A percentile compares a stretch with the other conserved stretches of the same genome.
These are phyloP conservation scores for Setomelanomma holmii DNA, from an alignment of 2,329 filamentous ascomycete genomes.

Conservation along the genomic window DNA sequence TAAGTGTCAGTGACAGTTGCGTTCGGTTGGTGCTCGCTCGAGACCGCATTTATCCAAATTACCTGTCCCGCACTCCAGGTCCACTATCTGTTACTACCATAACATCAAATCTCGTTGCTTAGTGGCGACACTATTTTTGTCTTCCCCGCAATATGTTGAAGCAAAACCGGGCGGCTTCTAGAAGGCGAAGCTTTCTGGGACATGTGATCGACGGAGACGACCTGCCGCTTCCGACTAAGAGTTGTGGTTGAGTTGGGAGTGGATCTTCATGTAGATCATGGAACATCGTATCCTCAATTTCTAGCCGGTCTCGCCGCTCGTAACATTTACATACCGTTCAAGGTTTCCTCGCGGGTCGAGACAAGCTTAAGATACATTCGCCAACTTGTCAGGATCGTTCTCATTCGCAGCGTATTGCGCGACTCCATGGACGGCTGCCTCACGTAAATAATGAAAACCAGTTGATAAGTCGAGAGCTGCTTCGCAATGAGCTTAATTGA, in stretches of 20 bases:
- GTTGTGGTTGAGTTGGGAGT: not conserved
- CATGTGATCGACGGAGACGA: slow-evolving; percentile 8
- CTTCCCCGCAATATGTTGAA: slow-evolving; percentile 18
- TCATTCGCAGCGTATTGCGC: too few relatives aligned
- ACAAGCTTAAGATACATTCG: not conserved
- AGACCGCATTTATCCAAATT: slow-evolving; percentile 28
- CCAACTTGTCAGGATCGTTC: not conserved
- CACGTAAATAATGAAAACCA: too few relatives aligned
- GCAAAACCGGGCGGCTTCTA: slow-evolving; percentile 10
- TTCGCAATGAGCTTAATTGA: not conserved
- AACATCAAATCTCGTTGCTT: slow-evolving; percentile 3
- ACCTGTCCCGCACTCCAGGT: slow-evolving; percentile 15
- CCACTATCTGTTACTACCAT: not conserved
- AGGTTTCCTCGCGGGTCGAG: not conserved
- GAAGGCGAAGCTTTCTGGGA: slow-evolving; percentile 8
- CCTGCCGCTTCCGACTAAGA: slow-evolving; percentile 1
- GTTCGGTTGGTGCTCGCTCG: slow-evolving; percentile 11
- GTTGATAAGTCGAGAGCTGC: not conserved
- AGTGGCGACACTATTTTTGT: slow-evolving; percentile 12
- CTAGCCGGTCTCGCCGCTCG: slow-evolving; percentile 1
- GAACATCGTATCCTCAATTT: slow-evolving; percentile 8
- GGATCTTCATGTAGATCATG: slow-evolving; percentile 7
- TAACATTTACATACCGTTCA: not conserved
- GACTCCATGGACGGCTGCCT: too few relatives aligned
- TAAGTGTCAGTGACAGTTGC: slow-evolving; percentile 7